phyloP scores from a whole-genome alignment of 2,329 filamentous ascomycete genomes.

The Colletotrichum lentis region DNA sequence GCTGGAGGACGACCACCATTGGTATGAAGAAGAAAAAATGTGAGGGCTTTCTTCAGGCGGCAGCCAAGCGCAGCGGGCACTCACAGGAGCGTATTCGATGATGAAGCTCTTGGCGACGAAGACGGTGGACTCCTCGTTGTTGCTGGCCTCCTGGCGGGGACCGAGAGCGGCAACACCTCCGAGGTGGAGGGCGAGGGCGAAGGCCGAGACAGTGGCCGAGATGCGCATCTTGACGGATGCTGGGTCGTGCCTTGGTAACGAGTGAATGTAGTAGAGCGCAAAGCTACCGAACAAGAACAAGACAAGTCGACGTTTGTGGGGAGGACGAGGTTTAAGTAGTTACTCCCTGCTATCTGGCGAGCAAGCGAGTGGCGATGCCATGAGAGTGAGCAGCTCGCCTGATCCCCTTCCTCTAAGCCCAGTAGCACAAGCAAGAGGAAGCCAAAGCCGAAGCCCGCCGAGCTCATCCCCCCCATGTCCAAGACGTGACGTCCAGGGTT shows the following conservation, averaged over 20 bases:
- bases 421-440: neutral
- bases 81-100: slow-evolving; percentile 40
- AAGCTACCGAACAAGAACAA: slow-evolving; percentile 13
- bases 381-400: slow-evolving; percentile 9
- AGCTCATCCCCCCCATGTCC: slow-evolving; percentile 14
- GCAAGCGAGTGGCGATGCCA: too few species aligned
- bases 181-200: slow-evolving; percentile 32
- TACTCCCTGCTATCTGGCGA: neutral
- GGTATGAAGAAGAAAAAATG: neutral
- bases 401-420: neutral
- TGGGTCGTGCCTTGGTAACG: slow-evolving; percentile 13
- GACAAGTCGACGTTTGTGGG: neutral
- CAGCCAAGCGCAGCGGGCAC: slow-evolving; percentile 32
- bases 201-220: slow-evolving; percentile 34
- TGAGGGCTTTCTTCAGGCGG: slow-evolving; percentile 18
- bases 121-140: neutral
- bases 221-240: slow-evolving; percentile 34
- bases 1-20: slow-evolving; percentile 22
- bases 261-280: slow-evolving; percentile 19
- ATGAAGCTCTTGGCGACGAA: slow-evolving; percentile 40
- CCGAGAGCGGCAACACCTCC: slow-evolving; percentile 23
- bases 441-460: neutral
- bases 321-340: slow-evolving; percentile 21
- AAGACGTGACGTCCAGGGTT: slow-evolving; percentile 27
- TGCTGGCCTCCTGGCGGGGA: slow-evolving; percentile 16